phyloP scores from a whole-genome alignment of 75 land plant genomes.

The Adiantum capillusveneris region DNA sequence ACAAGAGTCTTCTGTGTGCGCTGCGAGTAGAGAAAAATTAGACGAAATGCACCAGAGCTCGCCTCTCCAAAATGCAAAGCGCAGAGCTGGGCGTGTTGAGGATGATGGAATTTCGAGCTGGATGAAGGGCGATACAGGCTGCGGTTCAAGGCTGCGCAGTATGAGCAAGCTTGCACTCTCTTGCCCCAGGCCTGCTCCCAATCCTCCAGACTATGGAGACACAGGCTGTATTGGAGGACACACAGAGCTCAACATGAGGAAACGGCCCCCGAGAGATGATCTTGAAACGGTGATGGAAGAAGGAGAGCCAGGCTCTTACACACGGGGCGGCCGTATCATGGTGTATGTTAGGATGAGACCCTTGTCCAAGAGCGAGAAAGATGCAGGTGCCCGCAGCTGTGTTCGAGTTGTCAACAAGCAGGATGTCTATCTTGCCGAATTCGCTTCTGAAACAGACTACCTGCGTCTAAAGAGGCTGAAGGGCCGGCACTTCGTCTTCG shows the following conservation, averaged over 20 bases:
- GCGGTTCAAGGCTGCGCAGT: background rate
- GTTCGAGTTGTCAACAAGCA: slow-evolving; percentile 10
- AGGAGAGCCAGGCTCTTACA: too few relatives aligned
- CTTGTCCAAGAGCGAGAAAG: slow-evolving; percentile 18
- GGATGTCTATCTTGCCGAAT: slow-evolving; percentile 14
- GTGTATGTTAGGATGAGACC: slow-evolving; percentile 30
- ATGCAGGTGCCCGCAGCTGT: slow-evolving; percentile 16
- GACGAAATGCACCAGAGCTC: too few relatives aligned
- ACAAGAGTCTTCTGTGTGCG: too few relatives aligned
- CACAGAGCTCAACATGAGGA: too few relatives aligned
- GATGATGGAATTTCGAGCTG: too few relatives aligned
- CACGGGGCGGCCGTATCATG: slow-evolving; percentile 9
- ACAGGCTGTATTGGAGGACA: background rate
- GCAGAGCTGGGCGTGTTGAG: too few relatives aligned
- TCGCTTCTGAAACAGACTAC: slow-evolving; percentile 14
- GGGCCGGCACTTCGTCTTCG: slow-evolving; percentile 18
- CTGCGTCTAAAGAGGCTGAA: slow-evolving; percentile 15
- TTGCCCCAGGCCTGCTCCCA: background rate
- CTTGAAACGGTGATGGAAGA: too few relatives aligned
- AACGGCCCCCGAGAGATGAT: too few relatives aligned
- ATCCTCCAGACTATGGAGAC: background rate
- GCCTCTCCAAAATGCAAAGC: too few relatives aligned
- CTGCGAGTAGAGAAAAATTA: too few relatives aligned
- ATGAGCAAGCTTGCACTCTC: background rate
- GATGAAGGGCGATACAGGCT: slow-evolving; percentile 43